Evolutionary conservation across 306 rosid genomes (phyloP).

Genomic region (Quercus bicolor): DNA sequence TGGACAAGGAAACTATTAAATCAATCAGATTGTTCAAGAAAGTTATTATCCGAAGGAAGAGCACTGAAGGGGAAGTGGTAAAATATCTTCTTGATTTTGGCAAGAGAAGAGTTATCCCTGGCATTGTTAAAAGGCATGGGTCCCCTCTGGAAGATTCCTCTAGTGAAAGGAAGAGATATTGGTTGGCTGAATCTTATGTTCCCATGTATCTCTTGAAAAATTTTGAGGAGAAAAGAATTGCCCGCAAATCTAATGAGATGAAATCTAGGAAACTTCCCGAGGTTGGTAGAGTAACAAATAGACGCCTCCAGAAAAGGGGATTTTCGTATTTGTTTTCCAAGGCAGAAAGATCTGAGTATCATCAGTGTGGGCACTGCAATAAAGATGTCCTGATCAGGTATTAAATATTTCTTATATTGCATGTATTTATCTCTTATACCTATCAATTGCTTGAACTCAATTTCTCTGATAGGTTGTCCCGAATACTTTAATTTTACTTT

Average conservation of each 20-base stretch:
- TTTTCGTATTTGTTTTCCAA: constrained; percentile 80
- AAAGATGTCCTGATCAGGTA: constrained; percentile 84
- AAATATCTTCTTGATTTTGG: constrained; percentile 97
- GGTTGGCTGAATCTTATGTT: constrained; percentile 77
- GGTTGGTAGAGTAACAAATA: constrained; percentile 33
- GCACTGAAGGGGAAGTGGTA: constrained; percentile 49
- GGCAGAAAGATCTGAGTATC: constrained; percentile 64
- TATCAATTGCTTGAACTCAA: constrained; percentile 2
- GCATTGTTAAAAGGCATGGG: constrained; percentile 62
- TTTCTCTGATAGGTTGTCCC: background rate
- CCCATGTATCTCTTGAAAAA: constrained; percentile 88
- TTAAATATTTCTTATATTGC: constrained; percentile 1
- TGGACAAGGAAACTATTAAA: constrained; percentile 82
- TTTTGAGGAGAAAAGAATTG: constrained; percentile 86
- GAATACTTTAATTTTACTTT: background rate
- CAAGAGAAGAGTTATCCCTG: constrained; percentile 86
- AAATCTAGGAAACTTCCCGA: constrained; percentile 46
- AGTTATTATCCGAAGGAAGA: constrained; percentile 86
- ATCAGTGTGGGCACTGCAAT: constrained; percentile 81
- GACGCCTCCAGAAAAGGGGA: constrained; percentile 37
- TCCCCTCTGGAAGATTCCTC: constrained; percentile 58
- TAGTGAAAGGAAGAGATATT: constrained; percentile 78
- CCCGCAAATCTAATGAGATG: constrained; percentile 58
- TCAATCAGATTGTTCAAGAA: constrained; percentile 84
- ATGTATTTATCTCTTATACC: constrained; percentile 13